A percentile compares a stretch with the other conserved stretches of the same genome.
Conservation (phyloP, 257 asterid species). For the Coffea eugenioides region DNA sequence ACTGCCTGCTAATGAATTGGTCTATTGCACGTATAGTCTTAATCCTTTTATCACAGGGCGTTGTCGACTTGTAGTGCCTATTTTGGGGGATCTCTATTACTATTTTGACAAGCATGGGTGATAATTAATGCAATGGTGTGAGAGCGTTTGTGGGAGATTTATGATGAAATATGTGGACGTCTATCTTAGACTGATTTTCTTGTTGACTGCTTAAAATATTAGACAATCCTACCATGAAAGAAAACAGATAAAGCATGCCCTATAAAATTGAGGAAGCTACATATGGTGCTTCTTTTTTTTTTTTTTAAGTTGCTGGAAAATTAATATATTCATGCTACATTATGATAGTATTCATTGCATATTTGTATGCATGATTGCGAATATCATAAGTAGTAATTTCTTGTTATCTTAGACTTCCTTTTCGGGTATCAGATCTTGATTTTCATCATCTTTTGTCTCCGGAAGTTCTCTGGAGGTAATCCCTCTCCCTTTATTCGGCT, state of each 20-base stretch:
- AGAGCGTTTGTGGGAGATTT: not conserved
- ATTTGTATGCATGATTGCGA: not conserved
- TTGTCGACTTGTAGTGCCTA: not conserved
- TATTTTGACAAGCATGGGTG: not conserved
- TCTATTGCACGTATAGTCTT: not conserved
- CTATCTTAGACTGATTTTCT: not conserved
- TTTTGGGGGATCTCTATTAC: not conserved
- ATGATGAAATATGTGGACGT: conserved; percentile 1
- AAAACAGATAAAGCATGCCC: not conserved
- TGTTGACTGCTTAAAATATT: not conserved
- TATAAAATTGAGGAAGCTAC: conserved; percentile 3
- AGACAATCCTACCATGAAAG: not conserved
- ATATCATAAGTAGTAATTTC: not conserved
- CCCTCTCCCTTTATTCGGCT: not conserved
- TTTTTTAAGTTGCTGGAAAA: too few relatives aligned
- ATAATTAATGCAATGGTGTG: not conserved
- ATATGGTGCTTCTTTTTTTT: not conserved
- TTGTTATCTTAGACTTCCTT: not conserved
- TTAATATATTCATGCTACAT: not conserved
- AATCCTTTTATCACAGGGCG: too few relatives aligned
- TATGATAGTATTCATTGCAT: not conserved
- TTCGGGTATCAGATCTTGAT: not conserved
- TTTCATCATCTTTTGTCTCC: not conserved
- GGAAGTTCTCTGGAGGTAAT: not conserved
- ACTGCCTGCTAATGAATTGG: too few relatives aligned